A percentile compares a stretch with the other conserved stretches of the same genome.
phyloP scores from a whole-genome alignment of 306 rosid genomes.

The Glycine soja region DNA sequence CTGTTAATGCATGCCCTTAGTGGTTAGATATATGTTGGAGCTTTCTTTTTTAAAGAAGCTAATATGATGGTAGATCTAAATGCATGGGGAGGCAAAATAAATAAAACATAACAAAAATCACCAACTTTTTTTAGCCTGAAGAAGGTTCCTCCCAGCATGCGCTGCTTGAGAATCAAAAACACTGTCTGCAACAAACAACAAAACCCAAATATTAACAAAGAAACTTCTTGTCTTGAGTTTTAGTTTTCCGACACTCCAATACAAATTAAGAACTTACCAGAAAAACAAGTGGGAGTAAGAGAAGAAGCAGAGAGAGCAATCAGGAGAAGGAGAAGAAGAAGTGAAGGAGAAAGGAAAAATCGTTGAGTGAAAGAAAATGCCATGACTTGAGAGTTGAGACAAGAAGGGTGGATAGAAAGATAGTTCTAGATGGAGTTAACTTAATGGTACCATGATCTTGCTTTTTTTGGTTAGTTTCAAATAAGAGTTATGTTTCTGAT shows the following conservation, averaged over 20 bases:
- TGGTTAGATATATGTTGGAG: not conserved
- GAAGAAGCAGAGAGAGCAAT: constrained; percentile 34
- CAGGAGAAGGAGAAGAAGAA: constrained; percentile 43
- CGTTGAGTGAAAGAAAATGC: not conserved
- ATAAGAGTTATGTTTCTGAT: too few species aligned
- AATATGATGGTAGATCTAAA: not conserved
- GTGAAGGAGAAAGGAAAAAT: constrained; percentile 34
- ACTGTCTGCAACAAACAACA: constrained; percentile 53
- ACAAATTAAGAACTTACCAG: constrained; percentile 49
- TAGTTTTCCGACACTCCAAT: too few species aligned
- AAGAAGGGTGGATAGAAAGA: too few species aligned
- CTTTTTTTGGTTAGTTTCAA: too few species aligned
- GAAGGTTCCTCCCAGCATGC: constrained; percentile 68
- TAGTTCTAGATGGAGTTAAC: too few species aligned
- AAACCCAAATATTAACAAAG: constrained; percentile 15
- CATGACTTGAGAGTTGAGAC: not conserved
- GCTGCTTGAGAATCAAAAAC: constrained; percentile 54
- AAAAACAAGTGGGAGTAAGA: constrained; percentile 60
- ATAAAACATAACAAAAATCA: not conserved
- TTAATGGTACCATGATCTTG: too few species aligned
- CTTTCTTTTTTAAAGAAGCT: too few species aligned
- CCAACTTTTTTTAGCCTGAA: constrained; percentile 84
- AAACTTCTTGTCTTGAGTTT: not conserved
- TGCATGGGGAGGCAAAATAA: not conserved
- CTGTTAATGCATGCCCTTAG: too few species aligned